Percentiles rank a stretch among this genome's conserved stretches.
phyloP scores from a whole-genome alignment of 352 stramenopile species.

The Globisporangium alternatum region DNA sequence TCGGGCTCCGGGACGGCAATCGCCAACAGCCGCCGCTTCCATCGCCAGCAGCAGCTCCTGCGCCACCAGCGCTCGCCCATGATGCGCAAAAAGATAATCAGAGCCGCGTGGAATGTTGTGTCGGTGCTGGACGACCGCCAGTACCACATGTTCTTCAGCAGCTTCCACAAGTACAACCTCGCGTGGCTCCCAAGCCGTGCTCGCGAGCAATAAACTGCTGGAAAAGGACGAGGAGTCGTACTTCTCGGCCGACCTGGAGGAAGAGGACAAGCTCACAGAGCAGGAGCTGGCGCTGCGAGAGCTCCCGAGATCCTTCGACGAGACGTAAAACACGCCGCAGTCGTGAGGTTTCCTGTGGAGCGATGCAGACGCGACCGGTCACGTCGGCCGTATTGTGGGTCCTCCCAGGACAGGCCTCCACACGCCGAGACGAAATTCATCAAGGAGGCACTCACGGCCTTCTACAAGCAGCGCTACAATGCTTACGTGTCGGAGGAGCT shows the following conservation, averaged over 20 bases:
- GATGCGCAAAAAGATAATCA: conserved; percentile 76
- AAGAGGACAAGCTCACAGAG: conserved; percentile 31
- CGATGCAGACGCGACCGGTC: no score
- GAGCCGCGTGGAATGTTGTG: conserved; percentile 82
- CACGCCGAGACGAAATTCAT: background rate
- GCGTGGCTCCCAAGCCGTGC: conserved; percentile 70
- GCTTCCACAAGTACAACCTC: conserved; percentile 86
- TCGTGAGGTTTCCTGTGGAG: no score
- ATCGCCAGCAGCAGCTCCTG: conserved; percentile 17
- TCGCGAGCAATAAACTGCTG: conserved; percentile 13
- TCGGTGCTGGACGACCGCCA: conserved; percentile 78
- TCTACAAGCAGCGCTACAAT: background rate
- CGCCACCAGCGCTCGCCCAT: conserved; percentile 30
- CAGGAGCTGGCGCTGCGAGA: conserved; percentile 39
- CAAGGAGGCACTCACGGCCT: background rate
- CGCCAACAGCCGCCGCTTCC: conserved; percentile 15
- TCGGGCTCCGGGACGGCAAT: background rate
- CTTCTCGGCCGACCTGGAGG: conserved; percentile 43
- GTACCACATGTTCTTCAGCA: conserved; percentile 87
- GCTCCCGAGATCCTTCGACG: conserved; percentile 62
- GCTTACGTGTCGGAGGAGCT: no score
- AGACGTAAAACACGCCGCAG: conserved; percentile 57
- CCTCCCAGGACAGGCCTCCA: background rate
- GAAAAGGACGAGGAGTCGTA: conserved; percentile 47
- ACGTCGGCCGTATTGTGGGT: no score